These are phyloP conservation scores for Cyclotella distinguenda DNA, from an alignment of 108 stramenopile genomes.

Conservation along the genomic window DNA sequence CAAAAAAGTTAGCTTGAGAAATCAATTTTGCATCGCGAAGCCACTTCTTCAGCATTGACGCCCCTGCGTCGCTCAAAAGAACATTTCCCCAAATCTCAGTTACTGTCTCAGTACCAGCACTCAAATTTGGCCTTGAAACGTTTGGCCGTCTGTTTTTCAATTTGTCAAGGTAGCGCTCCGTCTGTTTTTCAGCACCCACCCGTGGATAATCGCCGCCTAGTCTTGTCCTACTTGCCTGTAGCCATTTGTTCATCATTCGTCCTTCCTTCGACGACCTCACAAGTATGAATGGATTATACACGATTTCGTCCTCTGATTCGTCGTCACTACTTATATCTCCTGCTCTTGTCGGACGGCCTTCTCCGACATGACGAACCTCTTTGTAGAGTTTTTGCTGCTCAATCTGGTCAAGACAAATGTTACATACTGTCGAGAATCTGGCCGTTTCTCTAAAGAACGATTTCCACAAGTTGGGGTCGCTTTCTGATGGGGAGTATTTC, in stretches of 20 bases:
- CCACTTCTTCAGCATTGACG: conserved; percentile 2
- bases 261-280: conserved; percentile 67
- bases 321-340: conserved; percentile 75
- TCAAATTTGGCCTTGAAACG: conserved; percentile 5
- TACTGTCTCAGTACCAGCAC: conserved; percentile 4
- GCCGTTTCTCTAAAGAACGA: conserved; percentile 82
- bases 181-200: conserved; percentile 42
- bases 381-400: conserved; percentile 59
- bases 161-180: conserved; percentile 60
- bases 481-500: conserved; percentile 57
- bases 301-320: conserved; percentile 59
- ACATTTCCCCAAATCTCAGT: not conserved
- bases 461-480: conserved; percentile 76
- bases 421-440: conserved; percentile 67
- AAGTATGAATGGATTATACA: conserved; percentile 74
- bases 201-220: conserved; percentile 66
- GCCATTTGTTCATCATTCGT: conserved; percentile 80
- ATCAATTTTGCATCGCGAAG: not conserved
- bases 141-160: conserved; percentile 50
- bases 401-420: conserved; percentile 55
- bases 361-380: conserved; percentile 50
- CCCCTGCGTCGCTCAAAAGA: not conserved
- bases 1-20: conserved; percentile 2
- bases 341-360: conserved; percentile 56
- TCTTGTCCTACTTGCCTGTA: conserved; percentile 59